Conservation (phyloP, 805 yeast species). For the Kuraishia capsulata region DNA sequence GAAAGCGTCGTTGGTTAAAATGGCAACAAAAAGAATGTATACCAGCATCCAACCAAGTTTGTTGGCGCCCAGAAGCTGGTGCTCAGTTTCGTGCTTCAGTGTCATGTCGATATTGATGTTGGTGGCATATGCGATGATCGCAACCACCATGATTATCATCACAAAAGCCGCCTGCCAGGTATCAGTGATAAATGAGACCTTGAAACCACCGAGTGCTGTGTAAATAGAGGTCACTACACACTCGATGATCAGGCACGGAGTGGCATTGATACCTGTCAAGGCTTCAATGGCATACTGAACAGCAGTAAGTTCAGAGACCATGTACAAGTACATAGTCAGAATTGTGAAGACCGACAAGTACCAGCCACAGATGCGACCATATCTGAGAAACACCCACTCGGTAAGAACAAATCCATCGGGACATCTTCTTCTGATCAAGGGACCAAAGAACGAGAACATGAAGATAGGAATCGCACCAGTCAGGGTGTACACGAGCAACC, state of each 20-base stretch:
- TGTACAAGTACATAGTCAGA: constrained; percentile 74
- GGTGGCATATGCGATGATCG: constrained; percentile 71
- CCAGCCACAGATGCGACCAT: constrained; percentile 62
- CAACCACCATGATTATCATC: constrained; percentile 54
- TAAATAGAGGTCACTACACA: constrained; percentile 82
- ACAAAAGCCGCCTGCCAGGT: constrained; percentile 76
- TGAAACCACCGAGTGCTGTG: constrained; percentile 84
- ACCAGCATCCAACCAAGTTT: constrained; percentile 84
- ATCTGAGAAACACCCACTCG: constrained; percentile 88
- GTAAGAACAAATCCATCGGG: constrained; percentile 90
- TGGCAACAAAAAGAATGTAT: constrained; percentile 78
- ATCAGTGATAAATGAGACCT: constrained; percentile 82
- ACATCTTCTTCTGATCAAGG: constrained; percentile 64
- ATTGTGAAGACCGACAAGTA: constrained; percentile 77
- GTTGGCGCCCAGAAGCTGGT: constrained; percentile 56
- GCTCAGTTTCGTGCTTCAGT: constrained; percentile 49
- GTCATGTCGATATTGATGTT: constrained; percentile 56
- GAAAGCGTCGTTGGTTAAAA: constrained; percentile 83
- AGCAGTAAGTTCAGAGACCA: constrained; percentile 83
- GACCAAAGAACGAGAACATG: constrained; percentile 78
- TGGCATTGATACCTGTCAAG: constrained; percentile 68
- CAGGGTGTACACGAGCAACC: constrained; percentile 70
- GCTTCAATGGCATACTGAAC: constrained; percentile 68
- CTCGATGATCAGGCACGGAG: constrained; percentile 77
- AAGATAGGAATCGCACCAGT: constrained; percentile 79